These are phyloP conservation scores for Pseudocercospora musae DNA, from an alignment of 2,329 filamentous ascomycete species.

Conservation along the genomic window DNA sequence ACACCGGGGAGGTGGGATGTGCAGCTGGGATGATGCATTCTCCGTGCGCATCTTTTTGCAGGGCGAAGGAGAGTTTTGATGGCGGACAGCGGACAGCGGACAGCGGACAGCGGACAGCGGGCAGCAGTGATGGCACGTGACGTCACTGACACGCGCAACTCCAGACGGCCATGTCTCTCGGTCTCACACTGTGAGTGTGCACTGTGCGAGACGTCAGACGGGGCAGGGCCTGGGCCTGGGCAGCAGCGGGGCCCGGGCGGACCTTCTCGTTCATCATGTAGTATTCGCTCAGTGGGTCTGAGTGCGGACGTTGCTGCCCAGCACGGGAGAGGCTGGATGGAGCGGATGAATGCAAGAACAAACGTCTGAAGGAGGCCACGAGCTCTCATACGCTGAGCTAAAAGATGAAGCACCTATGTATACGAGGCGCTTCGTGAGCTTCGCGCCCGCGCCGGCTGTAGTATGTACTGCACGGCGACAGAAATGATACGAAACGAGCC, in stretches of 20 bases:
- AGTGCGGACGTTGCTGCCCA: background rate
- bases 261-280: background rate
- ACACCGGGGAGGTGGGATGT: constrained; percentile 16
- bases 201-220: background rate
- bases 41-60: constrained; percentile 10
- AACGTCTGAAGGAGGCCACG: background rate
- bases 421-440: constrained; percentile 1
- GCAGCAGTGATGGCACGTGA: constrained; percentile 16
- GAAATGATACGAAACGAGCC: constrained; percentile 25
- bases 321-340: background rate
- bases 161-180: constrained; percentile 1
- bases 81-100: too few species aligned
- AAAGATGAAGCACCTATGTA: background rate
- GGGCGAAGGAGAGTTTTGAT: constrained; percentile 9
- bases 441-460: constrained; percentile 10
- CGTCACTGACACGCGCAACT: constrained; percentile 14
- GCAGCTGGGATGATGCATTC: constrained; percentile 15
- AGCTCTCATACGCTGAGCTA: background rate
- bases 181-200: too few species aligned
- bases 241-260: constrained; percentile 3
- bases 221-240: too few species aligned
- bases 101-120: too few species aligned
- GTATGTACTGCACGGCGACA: too few species aligned
- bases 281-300: constrained; percentile 1
- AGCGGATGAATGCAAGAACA: background rate